Evolutionary conservation across 768 basidiomycete genomes (phyloP), one percentile per base, ranked within the genome.

Genomic region (Trametes punicea): DNA sequence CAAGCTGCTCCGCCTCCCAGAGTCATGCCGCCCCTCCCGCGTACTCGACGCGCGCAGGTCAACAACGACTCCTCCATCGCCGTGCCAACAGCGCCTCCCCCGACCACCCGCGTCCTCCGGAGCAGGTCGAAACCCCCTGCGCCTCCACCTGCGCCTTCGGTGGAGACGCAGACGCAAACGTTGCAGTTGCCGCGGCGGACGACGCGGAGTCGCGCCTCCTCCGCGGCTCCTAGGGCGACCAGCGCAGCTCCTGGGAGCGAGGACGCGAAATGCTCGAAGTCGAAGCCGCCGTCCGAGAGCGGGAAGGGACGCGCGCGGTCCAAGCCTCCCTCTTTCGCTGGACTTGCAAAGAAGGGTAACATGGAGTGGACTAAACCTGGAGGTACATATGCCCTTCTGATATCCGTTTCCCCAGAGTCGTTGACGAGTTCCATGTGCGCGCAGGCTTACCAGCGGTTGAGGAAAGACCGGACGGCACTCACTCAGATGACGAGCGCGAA

Each of bases 121-220:
- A 46, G 50, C 27, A 21, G 52, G 9, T 60, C 59, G 15, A 51
- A 29, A 42, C 53, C 55, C 0, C 59, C 55, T 15, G 60, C 60
- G 7, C 46, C 51, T 9, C 18, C 40, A 2, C 49, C 59, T 18
- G 16, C 30, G 15, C 13, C 46, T 3, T 34, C 34, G 3, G 30
- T 13, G 18, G 40, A 18, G 0, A 2, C 46, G 10, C 58, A 36
- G 13, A 34, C 16, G 2, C 33, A 13, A 9, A 21, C 11, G 0
- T 31, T 33, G 26, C 49, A 48, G 30, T 36, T 56, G 1, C 59
- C 50, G 29, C 21, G 60, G 40, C 25, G 55, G 18, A 42, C 52
- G 44, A 54, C 33, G 18, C 59, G 59, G 16, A 60, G 49, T 10
- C 54, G 50, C 20, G 46, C 45, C 13, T 42, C 57, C 3, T 54